Evolutionary conservation across 148 eudicot species (phyloP).

Genomic region (Amaranthus cruentus): DNA sequence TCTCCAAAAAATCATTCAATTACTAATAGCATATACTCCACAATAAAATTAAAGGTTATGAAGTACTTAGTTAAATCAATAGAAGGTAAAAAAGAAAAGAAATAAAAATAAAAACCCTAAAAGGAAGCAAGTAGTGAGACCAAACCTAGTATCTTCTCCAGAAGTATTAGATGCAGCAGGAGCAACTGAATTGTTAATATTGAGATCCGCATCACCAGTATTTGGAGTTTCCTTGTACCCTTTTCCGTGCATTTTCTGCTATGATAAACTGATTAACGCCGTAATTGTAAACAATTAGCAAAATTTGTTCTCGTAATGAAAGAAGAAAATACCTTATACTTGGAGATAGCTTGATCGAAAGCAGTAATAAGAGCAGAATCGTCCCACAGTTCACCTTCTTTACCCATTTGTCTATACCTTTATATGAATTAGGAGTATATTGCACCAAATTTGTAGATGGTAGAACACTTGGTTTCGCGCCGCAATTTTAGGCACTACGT

Average conservation of each 20-base stretch:
- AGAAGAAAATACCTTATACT: constrained; percentile 44
- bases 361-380: constrained; percentile 70
- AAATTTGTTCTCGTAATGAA: neutral
- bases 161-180: constrained; percentile 17
- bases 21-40: neutral
- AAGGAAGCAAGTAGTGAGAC: neutral
- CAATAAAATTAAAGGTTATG: neutral
- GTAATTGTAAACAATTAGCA: neutral
- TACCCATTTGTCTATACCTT: constrained; percentile 31
- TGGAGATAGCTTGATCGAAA: constrained; percentile 58
- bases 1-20: neutral
- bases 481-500: too few species aligned
- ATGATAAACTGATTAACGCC: neutral
- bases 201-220: constrained; percentile 21
- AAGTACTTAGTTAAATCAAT: too few species aligned
- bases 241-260: constrained; percentile 46
- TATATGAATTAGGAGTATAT: neutral
- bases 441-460: too few species aligned
- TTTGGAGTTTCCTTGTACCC: constrained; percentile 26
- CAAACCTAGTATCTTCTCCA: constrained; percentile 29
- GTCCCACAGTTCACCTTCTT: constrained; percentile 58
- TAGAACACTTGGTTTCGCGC: too few species aligned
- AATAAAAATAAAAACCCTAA: neutral
- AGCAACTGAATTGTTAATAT: constrained; percentile 16
- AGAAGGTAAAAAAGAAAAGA: too few species aligned